Evolutionary conservation across 2,329 filamentous ascomycete species (phyloP).

Genomic region (Claviceps pazoutovae): DNA sequence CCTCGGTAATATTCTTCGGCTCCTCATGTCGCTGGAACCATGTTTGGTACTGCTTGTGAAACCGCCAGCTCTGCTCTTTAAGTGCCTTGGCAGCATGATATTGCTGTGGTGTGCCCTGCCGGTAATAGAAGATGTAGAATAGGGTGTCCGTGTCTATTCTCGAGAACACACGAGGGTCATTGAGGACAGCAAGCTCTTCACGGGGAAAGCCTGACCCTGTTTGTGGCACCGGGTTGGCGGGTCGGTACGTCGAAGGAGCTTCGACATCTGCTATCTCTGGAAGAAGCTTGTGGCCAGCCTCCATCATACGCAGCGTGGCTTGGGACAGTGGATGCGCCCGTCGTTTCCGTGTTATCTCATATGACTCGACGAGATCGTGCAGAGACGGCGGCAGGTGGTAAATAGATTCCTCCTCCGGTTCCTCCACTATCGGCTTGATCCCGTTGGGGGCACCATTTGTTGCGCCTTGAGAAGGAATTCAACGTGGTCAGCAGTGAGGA

Average conservation of each 20-base stretch:
- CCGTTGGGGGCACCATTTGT: slow-evolving; percentile 41
- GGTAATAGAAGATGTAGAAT: slow-evolving; percentile 99
- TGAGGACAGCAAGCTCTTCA: slow-evolving; percentile 81
- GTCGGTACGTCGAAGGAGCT: slow-evolving; percentile 69
- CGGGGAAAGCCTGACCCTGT: slow-evolving; percentile 79
- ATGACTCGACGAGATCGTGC: slow-evolving; percentile 82
- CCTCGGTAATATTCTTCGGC: slow-evolving; percentile 95
- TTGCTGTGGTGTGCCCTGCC: slow-evolving; percentile 90
- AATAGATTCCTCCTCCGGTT: slow-evolving; percentile 59
- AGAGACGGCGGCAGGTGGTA: slow-evolving; percentile 84
- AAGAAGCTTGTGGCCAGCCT: slow-evolving; percentile 56
- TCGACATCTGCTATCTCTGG: slow-evolving; percentile 71
- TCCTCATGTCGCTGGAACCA: slow-evolving; percentile 99
- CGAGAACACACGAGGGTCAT: slow-evolving; percentile 76
- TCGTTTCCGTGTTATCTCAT: slow-evolving; percentile 67
- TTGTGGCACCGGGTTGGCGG: slow-evolving; percentile 61
- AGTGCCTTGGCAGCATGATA: slow-evolving; percentile 92
- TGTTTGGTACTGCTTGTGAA: slow-evolving; percentile 98
- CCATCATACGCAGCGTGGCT: slow-evolving; percentile 59
- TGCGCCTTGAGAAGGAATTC: slow-evolving; percentile 15
- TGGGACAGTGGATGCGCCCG: slow-evolving; percentile 47
- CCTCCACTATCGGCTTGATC: slow-evolving; percentile 29
- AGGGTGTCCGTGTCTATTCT: slow-evolving; percentile 90
- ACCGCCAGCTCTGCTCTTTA: slow-evolving; percentile 96
- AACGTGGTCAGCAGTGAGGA: neutral